phyloP scores from a whole-genome alignment of 208 protist species.

The Paratrypanosoma confusum region DNA sequence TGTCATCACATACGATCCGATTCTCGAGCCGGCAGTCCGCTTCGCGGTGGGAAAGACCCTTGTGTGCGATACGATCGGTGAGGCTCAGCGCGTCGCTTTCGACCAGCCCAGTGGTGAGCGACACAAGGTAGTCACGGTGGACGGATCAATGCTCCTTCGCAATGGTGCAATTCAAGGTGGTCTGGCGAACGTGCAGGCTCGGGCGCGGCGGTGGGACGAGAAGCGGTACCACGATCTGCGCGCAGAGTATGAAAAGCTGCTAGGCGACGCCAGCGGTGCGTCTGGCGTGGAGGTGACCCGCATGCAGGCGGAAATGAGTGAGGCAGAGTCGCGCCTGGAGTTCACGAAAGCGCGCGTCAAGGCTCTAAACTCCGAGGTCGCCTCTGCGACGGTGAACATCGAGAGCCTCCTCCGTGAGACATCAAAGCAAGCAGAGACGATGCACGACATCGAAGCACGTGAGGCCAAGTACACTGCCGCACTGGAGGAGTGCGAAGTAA shows the following conservation, averaged over 20 bases:
- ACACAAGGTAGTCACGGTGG: slow-evolving; percentile 92
- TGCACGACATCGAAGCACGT: slow-evolving; percentile 13
- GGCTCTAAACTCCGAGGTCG: slow-evolving; percentile 27
- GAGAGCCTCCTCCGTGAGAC: slow-evolving; percentile 28
- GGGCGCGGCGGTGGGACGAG: slow-evolving; percentile 89
- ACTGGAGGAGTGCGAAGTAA: slow-evolving; percentile 24
- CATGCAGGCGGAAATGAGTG: slow-evolving; percentile 49
- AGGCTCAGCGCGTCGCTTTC: slow-evolving; percentile 88
- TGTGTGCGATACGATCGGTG: slow-evolving; percentile 89
- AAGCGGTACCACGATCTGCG: slow-evolving; percentile 82
- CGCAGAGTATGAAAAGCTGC: slow-evolving; percentile 45
- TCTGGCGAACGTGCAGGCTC: slow-evolving; percentile 57
- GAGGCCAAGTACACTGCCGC: slow-evolving; percentile 20
- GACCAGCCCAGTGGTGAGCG: slow-evolving; percentile 33
- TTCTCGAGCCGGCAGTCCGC: slow-evolving; percentile 80
- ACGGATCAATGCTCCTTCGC: slow-evolving; percentile 93
- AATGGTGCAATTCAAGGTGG: slow-evolving; percentile 95
- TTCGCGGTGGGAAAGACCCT: slow-evolving; percentile 95
- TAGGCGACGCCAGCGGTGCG: slow-evolving; percentile 41
- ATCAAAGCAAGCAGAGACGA: slow-evolving; percentile 8
- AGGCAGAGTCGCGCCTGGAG: slow-evolving; percentile 54
- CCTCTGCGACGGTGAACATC: slow-evolving; percentile 20
- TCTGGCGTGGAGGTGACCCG: slow-evolving; percentile 66
- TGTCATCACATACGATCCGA: slow-evolving; percentile 82
- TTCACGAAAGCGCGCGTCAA: slow-evolving; percentile 35